Base-by-base conservation (phyloP, 2,329 filamentous ascomycete genomes). In the Neocucurbitaria cava region DNA sequence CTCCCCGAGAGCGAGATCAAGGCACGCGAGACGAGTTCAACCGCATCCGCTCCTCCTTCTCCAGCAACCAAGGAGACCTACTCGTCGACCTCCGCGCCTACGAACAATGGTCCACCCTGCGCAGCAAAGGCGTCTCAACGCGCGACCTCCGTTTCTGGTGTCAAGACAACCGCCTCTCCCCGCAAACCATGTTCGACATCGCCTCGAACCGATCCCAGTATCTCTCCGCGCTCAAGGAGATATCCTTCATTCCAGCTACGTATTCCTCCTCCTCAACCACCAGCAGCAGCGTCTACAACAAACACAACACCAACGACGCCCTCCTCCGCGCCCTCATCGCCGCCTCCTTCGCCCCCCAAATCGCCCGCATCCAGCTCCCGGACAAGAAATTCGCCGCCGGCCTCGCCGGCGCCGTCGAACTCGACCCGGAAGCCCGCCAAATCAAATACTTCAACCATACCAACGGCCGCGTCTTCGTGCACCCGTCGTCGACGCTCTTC, bases 321-420 rank as follows among this genome's bases (percentile, higher is more conserved):
- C 76, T 83, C 2, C 57, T 83, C 4, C 80, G 81, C 24, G 78
- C 80, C 4, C 70, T 83, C 15, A 75, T 81, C 8, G 82, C 82
- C 1, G 81, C 77, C 13, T 76, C 81, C 3, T 82, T 84, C 74
- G 80, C 80, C 36, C 95, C 95, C 0, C 94, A 98, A 76, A 87
- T 97, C 61, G 92, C 92, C 13, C 87, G 93, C 48, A 96, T 99
- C 71, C 89, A 92, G 61, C 91, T 97, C 64, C 95, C 95, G 0
- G 92, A 96, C 77, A 96, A 96, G 80, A 98, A 97, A 76, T 99
- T 96, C 75, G 90, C 91, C 11, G 87, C 88, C 31, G 92, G 91
- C 2, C 86, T 96, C 59, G 91, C 91, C 1, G 95, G 95, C 7
- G 91, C 95, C 0, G 91, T 98, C 1, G 94, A 95, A 73, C 82